Conservation (phyloP, 352 stramenopile species). For the Pythium graminicola region DNA sequence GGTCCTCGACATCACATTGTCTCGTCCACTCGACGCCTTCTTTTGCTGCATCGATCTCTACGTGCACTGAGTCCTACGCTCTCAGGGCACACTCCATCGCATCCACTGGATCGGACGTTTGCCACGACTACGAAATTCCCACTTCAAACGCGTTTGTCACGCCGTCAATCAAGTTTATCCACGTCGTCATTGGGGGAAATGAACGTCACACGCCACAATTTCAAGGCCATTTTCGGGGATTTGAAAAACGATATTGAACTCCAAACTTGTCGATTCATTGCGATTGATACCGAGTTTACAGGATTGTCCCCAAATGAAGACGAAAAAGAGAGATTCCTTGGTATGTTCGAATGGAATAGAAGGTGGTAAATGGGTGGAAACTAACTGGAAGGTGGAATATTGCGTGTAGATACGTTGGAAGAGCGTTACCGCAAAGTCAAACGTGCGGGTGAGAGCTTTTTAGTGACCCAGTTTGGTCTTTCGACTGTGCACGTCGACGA, state of each 20-base stretch:
- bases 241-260: slow-evolving; percentile 53
- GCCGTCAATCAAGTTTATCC: background rate
- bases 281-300: slow-evolving; percentile 83
- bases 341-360: slow-evolving; percentile 7
- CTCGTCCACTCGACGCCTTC: slow-evolving; percentile 10
- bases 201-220: slow-evolving; percentile 83
- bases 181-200: slow-evolving; percentile 30
- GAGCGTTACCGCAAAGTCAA: slow-evolving; percentile 74
- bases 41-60: slow-evolving; percentile 8
- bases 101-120: background rate
- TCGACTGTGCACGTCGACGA: slow-evolving; percentile 65
- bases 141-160: background rate
- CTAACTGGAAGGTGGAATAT: background rate
- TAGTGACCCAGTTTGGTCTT: slow-evolving; percentile 79
- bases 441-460: slow-evolving; percentile 64
- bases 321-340: slow-evolving; percentile 54
- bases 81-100: background rate
- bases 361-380: background rate
- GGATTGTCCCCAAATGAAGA: slow-evolving; percentile 61
- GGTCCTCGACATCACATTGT: slow-evolving; percentile 4
- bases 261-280: slow-evolving; percentile 61
- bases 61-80: background rate
- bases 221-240: slow-evolving; percentile 46
- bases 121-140: background rate
- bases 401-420: slow-evolving; percentile 57